Base-by-base conservation (phyloP, 2,329 filamentous ascomycete species). In the Talaromyces sp. region DNA sequence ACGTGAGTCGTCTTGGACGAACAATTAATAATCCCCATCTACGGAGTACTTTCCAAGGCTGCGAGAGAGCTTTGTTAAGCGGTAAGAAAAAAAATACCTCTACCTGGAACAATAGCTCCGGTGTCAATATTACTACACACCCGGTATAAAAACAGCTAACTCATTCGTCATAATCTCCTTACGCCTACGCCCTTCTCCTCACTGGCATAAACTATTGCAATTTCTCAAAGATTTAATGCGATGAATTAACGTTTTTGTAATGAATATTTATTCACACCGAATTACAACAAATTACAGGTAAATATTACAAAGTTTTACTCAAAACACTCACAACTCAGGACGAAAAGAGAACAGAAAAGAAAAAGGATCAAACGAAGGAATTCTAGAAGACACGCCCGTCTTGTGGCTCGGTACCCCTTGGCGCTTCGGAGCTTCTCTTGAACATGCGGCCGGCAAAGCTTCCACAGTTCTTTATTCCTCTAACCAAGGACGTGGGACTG, bases 301-400 rank as follows among this genome's bases (percentile, higher is more conserved):
- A 21, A 46, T 13, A 49, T 46, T 46, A 24, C 26, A 49, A 56
- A 19, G 10, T 27, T 11, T 14, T 56, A 56, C 32, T 35, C 13
- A 7, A 6, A 35, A 35, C 13, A 35, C 14, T 38, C 35, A 6
- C 26, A 32, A 31, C n/a, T 31, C 13, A 10, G n/a, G 19, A 26
- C 19, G 2, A 56, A 19, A n/a, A n/a, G n/a, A n/a, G n/a, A n/a
- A 56, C 7, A 56, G n/a, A 29, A 56, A 51, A 4, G 27, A 57
- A 17, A 24, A 24, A 35, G 1, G 26, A 57, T 11, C n/a, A 55
- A 55, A 24, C 24, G 14, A 55, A 58, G 2, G 49, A 38, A 38
- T 32, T 32, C 26, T 58, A 61, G 29, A 58, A 61, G 21, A 61
- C 43, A 31, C 59, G 55, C n/a, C 59, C 59, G 50, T 61, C 59